A percentile compares a stretch with the other conserved stretches of the same genome.
Evolutionary conservation across 2,329 filamentous ascomycete genomes (phyloP).

Genomic region (Claviceps sp.): DNA sequence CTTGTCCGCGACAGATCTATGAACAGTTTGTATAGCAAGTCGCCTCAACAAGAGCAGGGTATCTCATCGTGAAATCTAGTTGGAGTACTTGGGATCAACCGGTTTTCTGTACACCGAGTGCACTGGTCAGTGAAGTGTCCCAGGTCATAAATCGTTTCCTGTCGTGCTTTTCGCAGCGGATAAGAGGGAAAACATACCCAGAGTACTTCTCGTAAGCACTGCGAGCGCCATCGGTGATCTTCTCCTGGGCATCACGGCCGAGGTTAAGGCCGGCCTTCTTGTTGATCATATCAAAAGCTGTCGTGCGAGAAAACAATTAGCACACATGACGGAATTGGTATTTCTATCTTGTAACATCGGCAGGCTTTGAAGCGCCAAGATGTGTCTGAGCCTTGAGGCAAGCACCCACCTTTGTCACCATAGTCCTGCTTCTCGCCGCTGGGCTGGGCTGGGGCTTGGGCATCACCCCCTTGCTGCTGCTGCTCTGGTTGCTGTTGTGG

Average conservation of each 20-base stretch:
- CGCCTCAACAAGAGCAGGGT: not conserved
- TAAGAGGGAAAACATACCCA: conserved; percentile 16
- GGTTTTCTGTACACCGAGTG: conserved; percentile 8
- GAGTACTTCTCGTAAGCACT: conserved; percentile 21
- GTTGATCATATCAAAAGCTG: conserved; percentile 17
- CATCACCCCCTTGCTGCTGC: conserved; percentile 3
- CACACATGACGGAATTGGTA: not conserved
- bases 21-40: not conserved
- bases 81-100: conserved; percentile 20
- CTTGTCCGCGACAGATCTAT: not conserved
- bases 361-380: not conserved
- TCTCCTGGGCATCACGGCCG: conserved; percentile 20
- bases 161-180: not conserved
- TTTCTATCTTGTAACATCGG: too few relatives aligned
- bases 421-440: conserved; percentile 16
- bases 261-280: conserved; percentile 24
- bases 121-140: not conserved
- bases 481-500: conserved; percentile 6
- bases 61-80: conserved; percentile 13
- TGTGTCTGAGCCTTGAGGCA: not conserved
- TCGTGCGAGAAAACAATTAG: not conserved
- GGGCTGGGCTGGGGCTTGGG: conserved; percentile 6
- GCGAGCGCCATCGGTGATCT: conserved; percentile 24
- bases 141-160: not conserved
- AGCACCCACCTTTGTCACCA: conserved; percentile 22